These are phyloP conservation scores for Chlorella sp. DNA, from an alignment of 139 green algal species.

Conservation along the genomic window DNA sequence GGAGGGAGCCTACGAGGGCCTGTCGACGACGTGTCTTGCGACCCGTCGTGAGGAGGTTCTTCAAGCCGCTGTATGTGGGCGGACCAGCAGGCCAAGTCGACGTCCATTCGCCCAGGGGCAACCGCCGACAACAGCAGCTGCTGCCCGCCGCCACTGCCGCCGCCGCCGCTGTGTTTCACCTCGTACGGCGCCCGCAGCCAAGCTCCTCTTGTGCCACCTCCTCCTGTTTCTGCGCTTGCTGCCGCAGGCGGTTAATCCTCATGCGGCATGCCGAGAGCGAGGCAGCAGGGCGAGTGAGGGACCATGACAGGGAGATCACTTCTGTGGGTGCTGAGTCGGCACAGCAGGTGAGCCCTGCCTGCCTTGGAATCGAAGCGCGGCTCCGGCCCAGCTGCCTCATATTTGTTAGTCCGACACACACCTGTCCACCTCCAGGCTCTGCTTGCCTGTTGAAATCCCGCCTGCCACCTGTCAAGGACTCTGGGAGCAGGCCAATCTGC, in stretches of 20 bases:
- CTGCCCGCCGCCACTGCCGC: not conserved
- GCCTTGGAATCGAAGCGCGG: not conserved
- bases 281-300: conserved; percentile 42
- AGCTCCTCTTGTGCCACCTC: not conserved
- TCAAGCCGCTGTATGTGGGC: not conserved
- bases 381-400: not conserved
- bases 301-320: conserved; percentile 76
- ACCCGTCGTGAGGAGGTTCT: too few species aligned
- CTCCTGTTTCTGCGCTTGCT: not conserved
- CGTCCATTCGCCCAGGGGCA: not conserved
- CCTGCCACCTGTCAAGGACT: too few species aligned
- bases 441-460: not conserved
- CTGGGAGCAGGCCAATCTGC: too few species aligned
- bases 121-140: not conserved
- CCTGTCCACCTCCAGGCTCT: not conserved
- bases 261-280: conserved; percentile 84
- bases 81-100: not conserved
- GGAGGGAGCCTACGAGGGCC: not conserved
- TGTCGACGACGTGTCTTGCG: not conserved
- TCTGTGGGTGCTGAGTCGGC: conserved; percentile 42
- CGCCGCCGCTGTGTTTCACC: not conserved
- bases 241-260: conserved; percentile 72
- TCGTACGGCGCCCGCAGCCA: not conserved
- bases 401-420: not conserved
- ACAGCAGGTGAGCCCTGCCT: conserved; percentile 34